These are phyloP conservation scores for Pythium myriotylum DNA, from an alignment of 352 stramenopile species.

Conservation along the genomic window DNA sequence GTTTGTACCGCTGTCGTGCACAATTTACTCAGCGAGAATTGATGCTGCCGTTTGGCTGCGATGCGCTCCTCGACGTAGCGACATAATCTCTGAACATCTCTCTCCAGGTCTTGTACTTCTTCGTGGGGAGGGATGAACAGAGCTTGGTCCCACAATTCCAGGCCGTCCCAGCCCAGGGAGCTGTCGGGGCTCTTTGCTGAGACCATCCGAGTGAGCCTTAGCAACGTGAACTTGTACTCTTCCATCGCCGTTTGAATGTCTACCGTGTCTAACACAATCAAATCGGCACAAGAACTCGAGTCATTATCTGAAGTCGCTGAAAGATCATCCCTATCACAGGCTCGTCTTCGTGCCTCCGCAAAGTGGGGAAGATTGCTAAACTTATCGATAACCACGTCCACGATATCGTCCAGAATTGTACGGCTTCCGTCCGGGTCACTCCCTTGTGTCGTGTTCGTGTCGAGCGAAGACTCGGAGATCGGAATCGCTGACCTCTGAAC, in stretches of 20 bases:
- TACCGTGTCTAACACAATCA: constrained; percentile 35
- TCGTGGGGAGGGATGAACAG: constrained; percentile 60
- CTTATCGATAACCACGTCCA: constrained; percentile 7
- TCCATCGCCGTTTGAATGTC: constrained; percentile 32
- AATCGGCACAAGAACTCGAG: background rate
- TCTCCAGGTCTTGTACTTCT: constrained; percentile 50
- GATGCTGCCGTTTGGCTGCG: constrained; percentile 17
- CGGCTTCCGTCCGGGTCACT: background rate
- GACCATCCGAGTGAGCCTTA: constrained; percentile 34
- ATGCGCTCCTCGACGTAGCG: constrained; percentile 39
- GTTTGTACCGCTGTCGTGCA: constrained; percentile 32
- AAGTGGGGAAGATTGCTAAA: constrained; percentile 6
- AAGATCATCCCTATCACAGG: background rate
- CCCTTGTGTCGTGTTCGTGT: background rate
- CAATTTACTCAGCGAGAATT: background rate
- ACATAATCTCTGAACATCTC: constrained; percentile 40
- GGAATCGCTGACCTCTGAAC: background rate
- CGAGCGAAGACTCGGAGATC: too few relatives aligned
- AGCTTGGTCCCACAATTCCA: constrained; percentile 60
- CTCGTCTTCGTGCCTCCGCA: background rate
- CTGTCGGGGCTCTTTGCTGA: constrained; percentile 48
- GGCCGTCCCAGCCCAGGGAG: constrained; percentile 45
- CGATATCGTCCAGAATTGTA: constrained; percentile 3
- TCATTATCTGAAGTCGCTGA: background rate
- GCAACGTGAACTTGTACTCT: constrained; percentile 37